phyloP scores from a whole-genome alignment of 345 rosid genomes.

The Rubroshorea leprosula region DNA sequence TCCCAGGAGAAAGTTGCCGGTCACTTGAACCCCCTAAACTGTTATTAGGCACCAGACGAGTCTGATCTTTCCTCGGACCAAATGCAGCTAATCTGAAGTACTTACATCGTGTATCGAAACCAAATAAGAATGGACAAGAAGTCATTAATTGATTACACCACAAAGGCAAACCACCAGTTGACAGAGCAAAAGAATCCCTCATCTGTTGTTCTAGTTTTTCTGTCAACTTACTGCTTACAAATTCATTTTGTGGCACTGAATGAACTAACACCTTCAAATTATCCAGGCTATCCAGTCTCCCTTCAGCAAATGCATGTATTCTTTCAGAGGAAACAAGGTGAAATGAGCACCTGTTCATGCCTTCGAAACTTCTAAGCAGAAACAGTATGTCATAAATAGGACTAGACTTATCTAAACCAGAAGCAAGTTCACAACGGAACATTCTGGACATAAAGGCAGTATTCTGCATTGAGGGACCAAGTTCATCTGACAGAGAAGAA shows the following conservation, averaged over 20 bases:
- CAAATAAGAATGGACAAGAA: slow-evolving; percentile 85
- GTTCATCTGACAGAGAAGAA: slow-evolving; percentile 21
- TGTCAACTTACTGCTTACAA: slow-evolving; percentile 74
- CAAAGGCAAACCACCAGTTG: slow-evolving; percentile 64
- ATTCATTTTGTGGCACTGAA: slow-evolving; percentile 55
- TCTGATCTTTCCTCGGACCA: slow-evolving; percentile 44
- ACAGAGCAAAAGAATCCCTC: slow-evolving; percentile 66
- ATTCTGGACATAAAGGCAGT: slow-evolving; percentile 44
- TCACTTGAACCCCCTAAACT: slow-evolving; percentile 43
- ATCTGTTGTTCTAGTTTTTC: slow-evolving; percentile 94
- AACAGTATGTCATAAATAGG: slow-evolving; percentile 57
- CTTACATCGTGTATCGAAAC: slow-evolving; percentile 75
- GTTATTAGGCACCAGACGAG: slow-evolving; percentile 32
- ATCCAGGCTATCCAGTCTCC: slow-evolving; percentile 55
- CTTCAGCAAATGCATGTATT: slow-evolving; percentile 59
- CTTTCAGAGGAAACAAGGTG: slow-evolving; percentile 61
- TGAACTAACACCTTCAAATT: slow-evolving; percentile 42
- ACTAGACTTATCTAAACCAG: slow-evolving; percentile 44
- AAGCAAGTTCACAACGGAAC: slow-evolving; percentile 46
- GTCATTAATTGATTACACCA: slow-evolving; percentile 84
- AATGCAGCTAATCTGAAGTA: slow-evolving; percentile 79
- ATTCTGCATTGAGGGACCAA: slow-evolving; percentile 18
- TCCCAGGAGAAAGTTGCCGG: slow-evolving; percentile 36
- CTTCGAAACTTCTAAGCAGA: slow-evolving; percentile 74
- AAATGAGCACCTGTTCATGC: slow-evolving; percentile 57